A percentile compares a stretch with the other conserved stretches of the same genome.
Conservation (phyloP, 768 basidiomycete species). For the Dacryopinax primogenitus region DNA sequence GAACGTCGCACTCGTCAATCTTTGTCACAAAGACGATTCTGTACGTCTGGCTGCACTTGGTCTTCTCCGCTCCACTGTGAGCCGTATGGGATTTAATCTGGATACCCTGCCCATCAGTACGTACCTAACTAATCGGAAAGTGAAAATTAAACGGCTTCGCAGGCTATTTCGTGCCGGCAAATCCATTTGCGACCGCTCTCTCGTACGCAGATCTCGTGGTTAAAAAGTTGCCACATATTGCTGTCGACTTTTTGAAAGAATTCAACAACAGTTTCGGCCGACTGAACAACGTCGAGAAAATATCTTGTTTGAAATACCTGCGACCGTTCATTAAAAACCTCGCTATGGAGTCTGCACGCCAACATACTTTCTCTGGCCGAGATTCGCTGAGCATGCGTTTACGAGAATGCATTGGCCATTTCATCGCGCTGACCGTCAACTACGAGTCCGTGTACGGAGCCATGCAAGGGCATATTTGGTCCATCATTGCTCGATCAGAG, state of each 20-base stretch:
- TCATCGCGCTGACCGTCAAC: conserved; percentile 59
- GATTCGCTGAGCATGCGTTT: conserved; percentile 56
- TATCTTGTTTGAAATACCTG: conserved; percentile 68
- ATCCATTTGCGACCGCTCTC: conserved; percentile 27
- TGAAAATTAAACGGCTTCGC: conserved; percentile 1
- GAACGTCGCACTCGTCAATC: conserved; percentile 73
- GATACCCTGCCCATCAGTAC: not conserved
- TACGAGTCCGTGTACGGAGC: conserved; percentile 49
- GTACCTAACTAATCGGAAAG: not conserved
- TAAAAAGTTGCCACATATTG: conserved; percentile 46
- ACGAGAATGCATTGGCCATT: conserved; percentile 65
- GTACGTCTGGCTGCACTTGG: conserved; percentile 70
- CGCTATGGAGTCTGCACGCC: conserved; percentile 19
- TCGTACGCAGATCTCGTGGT: conserved; percentile 16
- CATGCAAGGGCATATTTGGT: conserved; percentile 67
- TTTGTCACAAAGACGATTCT: conserved; percentile 59
- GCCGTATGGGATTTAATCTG: not conserved
- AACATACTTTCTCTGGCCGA: conserved; percentile 10
- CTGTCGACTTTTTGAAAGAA: conserved; percentile 80
- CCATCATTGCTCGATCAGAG: conserved; percentile 51
- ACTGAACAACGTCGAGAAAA: conserved; percentile 37
- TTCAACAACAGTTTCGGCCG: conserved; percentile 46
- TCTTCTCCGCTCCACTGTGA: conserved; percentile 38
- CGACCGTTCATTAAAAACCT: conserved; percentile 83
- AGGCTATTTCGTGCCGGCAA: conserved; percentile 63